phyloP scores from a whole-genome alignment of 2,329 filamentous ascomycete genomes.

The Sporothrix pallida region DNA sequence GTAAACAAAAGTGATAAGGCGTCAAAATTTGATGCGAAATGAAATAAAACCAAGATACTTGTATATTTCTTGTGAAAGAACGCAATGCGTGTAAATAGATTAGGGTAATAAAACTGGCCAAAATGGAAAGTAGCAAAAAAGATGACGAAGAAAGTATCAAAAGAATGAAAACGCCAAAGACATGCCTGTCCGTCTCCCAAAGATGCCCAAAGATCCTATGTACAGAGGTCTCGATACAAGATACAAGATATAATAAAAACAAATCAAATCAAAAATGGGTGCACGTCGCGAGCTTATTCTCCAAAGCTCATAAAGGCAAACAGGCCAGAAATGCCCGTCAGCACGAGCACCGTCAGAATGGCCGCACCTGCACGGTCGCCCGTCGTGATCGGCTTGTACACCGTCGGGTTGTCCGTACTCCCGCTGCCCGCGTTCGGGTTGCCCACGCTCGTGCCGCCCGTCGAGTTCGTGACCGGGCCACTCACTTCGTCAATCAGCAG shows the following conservation, averaged over 20 bases:
- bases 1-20: neutral
- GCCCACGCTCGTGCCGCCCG: constrained; percentile 59
- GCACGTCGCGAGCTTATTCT: neutral
- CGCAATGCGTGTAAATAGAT: neutral
- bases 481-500: constrained; percentile 47
- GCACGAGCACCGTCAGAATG: constrained; percentile 64
- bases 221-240: neutral
- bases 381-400: constrained; percentile 52
- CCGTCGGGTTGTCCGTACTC: constrained; percentile 36
- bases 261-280: constrained; percentile 9
- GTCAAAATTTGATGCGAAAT: neutral
- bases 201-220: constrained; percentile 18
- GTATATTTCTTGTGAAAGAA: neutral
- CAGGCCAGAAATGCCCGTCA: constrained; percentile 47
- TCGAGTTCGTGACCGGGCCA: constrained; percentile 49
- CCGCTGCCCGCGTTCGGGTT: constrained; percentile 54
- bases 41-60: neutral
- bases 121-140: neutral
- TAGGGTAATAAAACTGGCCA: too few species aligned
- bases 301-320: constrained; percentile 47
- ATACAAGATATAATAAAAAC: neutral
- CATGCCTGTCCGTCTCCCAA: neutral
- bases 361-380: constrained; percentile 72
- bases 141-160: neutral
- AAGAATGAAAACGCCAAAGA: neutral